A percentile compares a stretch with the other conserved stretches of the same genome.
Conservation (phyloP, 1,139 yeast genomes). For the Kurtzmaniella quercitrusa region DNA sequence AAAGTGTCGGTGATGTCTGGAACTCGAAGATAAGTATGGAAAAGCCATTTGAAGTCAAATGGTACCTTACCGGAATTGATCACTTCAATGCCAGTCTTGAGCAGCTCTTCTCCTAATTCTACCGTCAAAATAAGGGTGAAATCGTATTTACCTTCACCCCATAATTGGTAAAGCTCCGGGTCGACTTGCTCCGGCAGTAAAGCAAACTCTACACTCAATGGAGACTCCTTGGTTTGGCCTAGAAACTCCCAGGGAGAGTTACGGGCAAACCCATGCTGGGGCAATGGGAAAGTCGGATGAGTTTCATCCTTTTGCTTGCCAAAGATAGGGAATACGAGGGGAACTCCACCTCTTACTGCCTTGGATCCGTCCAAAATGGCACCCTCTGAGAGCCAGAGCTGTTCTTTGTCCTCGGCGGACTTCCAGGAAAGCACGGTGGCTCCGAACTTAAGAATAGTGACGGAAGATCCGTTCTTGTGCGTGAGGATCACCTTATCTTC, state of each 20-base stretch:
- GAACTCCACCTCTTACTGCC: conserved; percentile 96
- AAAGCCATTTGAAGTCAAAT: conserved; percentile 88
- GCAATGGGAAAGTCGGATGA: conserved; percentile 49
- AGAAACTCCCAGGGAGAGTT: conserved; percentile 86
- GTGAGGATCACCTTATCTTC: conserved; percentile 60
- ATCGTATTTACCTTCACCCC: conserved; percentile 52
- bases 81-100: conserved; percentile 70
- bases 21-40: conserved; percentile 84
- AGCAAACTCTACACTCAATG: conserved; percentile 80
- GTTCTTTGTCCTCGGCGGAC: conserved; percentile 58
- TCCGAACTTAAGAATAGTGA: conserved; percentile 73
- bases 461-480: conserved; percentile 50
- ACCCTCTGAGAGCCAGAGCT: conserved; percentile 57
- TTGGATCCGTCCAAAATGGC: conserved; percentile 87
- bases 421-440: conserved; percentile 89
- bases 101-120: conserved; percentile 45
- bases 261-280: conserved; percentile 97
- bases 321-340: conserved; percentile 91
- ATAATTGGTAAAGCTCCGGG: conserved; percentile 52
- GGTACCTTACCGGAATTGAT: conserved; percentile 59
- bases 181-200: conserved; percentile 80
- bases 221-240: conserved; percentile 62
- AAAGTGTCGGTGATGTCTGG: conserved; percentile 73
- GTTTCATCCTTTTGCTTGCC: conserved; percentile 54
- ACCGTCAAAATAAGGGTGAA: conserved; percentile 76